A percentile compares a stretch with the other conserved stretches of the same genome.
These are phyloP conservation scores for Spathaspora sp. DNA, from an alignment of 805 yeast genomes.

Conservation along the genomic window DNA sequence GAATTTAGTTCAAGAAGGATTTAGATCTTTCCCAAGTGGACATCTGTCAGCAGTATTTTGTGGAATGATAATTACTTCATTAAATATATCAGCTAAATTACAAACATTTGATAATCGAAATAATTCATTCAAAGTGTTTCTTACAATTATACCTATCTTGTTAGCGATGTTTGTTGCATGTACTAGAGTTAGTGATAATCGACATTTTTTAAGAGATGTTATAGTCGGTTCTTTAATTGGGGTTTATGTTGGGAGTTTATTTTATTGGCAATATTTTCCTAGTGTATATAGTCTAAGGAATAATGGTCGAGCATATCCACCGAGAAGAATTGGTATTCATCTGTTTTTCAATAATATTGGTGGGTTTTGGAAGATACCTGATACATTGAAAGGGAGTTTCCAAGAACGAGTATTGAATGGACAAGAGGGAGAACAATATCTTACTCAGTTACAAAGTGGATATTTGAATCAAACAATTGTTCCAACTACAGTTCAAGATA, in stretches of 20 bases:
- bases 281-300: slow-evolving; percentile 21
- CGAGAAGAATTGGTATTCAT: slow-evolving; percentile 34
- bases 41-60: slow-evolving; percentile 27
- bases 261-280: slow-evolving; percentile 43
- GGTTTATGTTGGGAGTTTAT: slow-evolving; percentile 21
- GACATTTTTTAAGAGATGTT: slow-evolving; percentile 41
- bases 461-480: slow-evolving; percentile 4
- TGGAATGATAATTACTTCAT: slow-evolving; percentile 29
- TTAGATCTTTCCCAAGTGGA: slow-evolving; percentile 26
- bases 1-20: slow-evolving; percentile 19
- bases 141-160: slow-evolving; percentile 31
- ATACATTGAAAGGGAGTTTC: slow-evolving; percentile 22
- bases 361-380: slow-evolving; percentile 33
- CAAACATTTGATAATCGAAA: slow-evolving; percentile 35
- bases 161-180: slow-evolving; percentile 32
- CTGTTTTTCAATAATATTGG: slow-evolving; percentile 24
- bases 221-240: slow-evolving; percentile 39
- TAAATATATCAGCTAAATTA: slow-evolving; percentile 30
- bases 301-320: slow-evolving; percentile 40
- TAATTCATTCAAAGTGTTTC: slow-evolving; percentile 25
- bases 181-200: slow-evolving; percentile 46
- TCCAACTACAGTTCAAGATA: slow-evolving; percentile 2
- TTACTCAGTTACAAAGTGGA: background rate
- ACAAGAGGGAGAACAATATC: background rate
- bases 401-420: slow-evolving; percentile 17